Base-by-base conservation (phyloP, 2,329 filamentous ascomycete genomes). In the Epichloe gansuensis region DNA sequence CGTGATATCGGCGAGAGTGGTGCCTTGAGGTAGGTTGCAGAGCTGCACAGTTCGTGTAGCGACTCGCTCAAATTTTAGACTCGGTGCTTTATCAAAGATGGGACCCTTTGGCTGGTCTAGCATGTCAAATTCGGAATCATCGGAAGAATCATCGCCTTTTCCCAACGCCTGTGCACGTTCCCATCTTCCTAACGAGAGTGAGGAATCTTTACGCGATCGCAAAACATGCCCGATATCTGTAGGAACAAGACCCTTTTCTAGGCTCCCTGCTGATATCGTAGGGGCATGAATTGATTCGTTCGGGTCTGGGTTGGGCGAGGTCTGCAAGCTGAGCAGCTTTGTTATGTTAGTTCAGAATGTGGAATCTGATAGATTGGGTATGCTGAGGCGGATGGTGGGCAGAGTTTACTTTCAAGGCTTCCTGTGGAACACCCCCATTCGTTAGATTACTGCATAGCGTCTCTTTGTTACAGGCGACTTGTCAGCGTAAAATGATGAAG, bases 1-100 rank as follows among this genome's bases (percentile, higher is more conserved):
- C 3, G 77, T 74, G 53, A 93, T 69, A 56, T 93, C 85, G 46
- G 73, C 74, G 60, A 86, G 79, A 0, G 80, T 85, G 13, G 76
- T 77, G 2, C 71, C 71, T 5, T 82, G 75, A 1, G 82, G 70
- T 1, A 93, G 71, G 53, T 83, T 81, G 38, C 68, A 68, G 48
- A 91, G 69, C 23, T 79, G 68, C 23, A 94, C 57, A 0, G 84
- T 85, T 47, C 85, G 75, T 23, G 62, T 67, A 47, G 70, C 70
- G 34, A 66, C 61, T 36, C 67, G 63, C 52, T 73, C 64, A 12
- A 51, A 47, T 4, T 27, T 5, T 11, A 38, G 36, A 23, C 9
- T 27, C n/a, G 43, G 6, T 36, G 31, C 2, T n/a, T 6, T 6
- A 5, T 15, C 44, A 27, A 41, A 11, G 5, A 9, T 39, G 38